Evolutionary conservation across 306 rosid genomes (phyloP).

Genomic region (Begonia masoniana): DNA sequence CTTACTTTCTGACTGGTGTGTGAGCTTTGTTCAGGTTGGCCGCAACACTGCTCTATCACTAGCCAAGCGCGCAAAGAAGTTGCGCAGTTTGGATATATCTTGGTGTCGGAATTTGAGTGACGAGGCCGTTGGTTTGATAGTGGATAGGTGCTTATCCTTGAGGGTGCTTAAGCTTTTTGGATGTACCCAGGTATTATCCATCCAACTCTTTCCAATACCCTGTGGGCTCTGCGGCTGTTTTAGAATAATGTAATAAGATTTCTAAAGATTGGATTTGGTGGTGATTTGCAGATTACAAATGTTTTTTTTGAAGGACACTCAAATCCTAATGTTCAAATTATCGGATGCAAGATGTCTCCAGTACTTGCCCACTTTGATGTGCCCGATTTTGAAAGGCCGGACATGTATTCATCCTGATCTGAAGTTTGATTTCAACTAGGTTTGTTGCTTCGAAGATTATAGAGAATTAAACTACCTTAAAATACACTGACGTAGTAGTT

Average conservation of each 20-base stretch:
- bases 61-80: conserved; percentile 27
- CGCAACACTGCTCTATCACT: conserved; percentile 46
- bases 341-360: conserved; percentile 40
- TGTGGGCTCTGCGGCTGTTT: background rate
- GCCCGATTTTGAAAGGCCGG: background rate
- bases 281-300: conserved; percentile 39
- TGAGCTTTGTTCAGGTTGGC: conserved; percentile 45
- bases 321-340: conserved; percentile 32
- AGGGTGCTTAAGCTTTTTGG: conserved; percentile 63
- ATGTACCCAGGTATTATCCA: conserved; percentile 56
- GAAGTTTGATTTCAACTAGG: too few species aligned
- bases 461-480: too few species aligned
- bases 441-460: too few species aligned
- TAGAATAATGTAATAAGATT: background rate
- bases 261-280: too few species aligned
- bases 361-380: conserved; percentile 25
- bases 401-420: too few species aligned
- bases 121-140: conserved; percentile 53
- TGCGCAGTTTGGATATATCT: conserved; percentile 69
- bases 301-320: conserved; percentile 54
- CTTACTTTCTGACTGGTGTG: background rate
- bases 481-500: too few species aligned
- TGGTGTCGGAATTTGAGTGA: conserved; percentile 72
- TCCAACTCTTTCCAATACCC: background rate
- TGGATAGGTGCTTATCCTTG: conserved; percentile 59